Percentiles rank a stretch among this genome's conserved stretches.
These are phyloP conservation scores for Dimargaris xerosporica DNA, from an alignment of 192 early-diverging fungal species.

Conservation along the genomic window DNA sequence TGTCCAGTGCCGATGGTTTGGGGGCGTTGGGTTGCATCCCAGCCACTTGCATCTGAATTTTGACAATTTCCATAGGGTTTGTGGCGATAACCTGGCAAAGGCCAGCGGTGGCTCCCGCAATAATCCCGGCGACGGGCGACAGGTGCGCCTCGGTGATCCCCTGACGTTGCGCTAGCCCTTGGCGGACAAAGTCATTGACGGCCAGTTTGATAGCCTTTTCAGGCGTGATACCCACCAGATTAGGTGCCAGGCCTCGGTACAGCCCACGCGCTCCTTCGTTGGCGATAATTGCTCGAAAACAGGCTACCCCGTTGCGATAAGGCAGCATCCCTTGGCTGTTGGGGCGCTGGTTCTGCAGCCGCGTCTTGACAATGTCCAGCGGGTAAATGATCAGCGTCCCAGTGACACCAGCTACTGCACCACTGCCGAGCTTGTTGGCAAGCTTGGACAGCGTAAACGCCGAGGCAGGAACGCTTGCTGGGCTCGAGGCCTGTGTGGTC, in stretches of 20 bases:
- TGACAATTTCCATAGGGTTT: conserved; percentile 42
- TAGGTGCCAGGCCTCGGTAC: conserved; percentile 32
- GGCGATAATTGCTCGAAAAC: conserved; percentile 23
- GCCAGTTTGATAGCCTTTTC: conserved; percentile 44
- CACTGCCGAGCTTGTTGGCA: conserved; percentile 31
- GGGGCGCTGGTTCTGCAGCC: conserved; percentile 42
- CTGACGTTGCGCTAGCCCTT: conserved; percentile 21
- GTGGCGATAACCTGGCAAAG: conserved; percentile 39
- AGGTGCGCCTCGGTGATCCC: conserved; percentile 18
- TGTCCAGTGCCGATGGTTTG: conserved; percentile 17
- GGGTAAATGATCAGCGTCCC: conserved; percentile 46
- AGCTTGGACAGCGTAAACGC: neutral
- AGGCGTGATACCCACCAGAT: conserved; percentile 33
- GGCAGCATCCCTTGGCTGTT: conserved; percentile 31
- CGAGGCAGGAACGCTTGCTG: too few species aligned
- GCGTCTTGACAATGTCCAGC: conserved; percentile 58
- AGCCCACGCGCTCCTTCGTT: conserved; percentile 28
- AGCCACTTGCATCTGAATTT: conserved; percentile 36
- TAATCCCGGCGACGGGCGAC: conserved; percentile 27
- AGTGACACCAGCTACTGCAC: conserved; percentile 41
- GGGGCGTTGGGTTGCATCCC: conserved; percentile 12
- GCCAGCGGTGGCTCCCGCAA: conserved; percentile 34
- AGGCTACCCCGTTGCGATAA: conserved; percentile 27
- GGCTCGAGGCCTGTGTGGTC: too few species aligned
- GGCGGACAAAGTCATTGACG: conserved; percentile 34